Evolutionary conservation across 192 early-diverging fungal species (phyloP).

Genomic region (Coemansia sp.): DNA sequence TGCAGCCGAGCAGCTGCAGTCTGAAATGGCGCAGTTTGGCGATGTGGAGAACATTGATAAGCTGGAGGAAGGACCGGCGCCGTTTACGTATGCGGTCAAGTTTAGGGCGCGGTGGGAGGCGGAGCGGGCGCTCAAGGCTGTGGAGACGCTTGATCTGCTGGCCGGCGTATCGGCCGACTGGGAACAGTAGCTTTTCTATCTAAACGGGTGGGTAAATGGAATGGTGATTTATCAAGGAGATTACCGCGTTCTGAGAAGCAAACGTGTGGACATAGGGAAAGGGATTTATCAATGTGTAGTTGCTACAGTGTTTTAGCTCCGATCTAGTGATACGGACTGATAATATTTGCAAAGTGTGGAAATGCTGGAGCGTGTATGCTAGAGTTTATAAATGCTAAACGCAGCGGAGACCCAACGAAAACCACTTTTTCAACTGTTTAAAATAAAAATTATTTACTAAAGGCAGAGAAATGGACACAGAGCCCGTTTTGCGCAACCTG

Average conservation of each 20-base stretch:
- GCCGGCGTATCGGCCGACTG: slow-evolving; percentile 32
- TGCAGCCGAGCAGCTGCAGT: slow-evolving; percentile 30
- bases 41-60: slow-evolving; percentile 38
- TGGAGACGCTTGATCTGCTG: slow-evolving; percentile 25
- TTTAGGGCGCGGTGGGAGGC: slow-evolving; percentile 47
- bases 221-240: no score
- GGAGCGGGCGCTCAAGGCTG: slow-evolving; percentile 35
- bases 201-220: no score
- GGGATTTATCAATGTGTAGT: not conserved
- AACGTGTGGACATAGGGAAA: not conserved
- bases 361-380: no score
- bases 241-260: not conserved
- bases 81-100: slow-evolving; percentile 40
- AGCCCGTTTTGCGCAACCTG: not conserved
- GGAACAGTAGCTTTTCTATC: slow-evolving; percentile 17
- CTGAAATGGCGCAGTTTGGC: slow-evolving; percentile 48
- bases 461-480: not conserved
- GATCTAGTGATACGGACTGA: not conserved
- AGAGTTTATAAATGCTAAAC: no score
- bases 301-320: not conserved
- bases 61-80: slow-evolving; percentile 15
- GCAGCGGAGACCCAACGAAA: no score
- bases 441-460: not conserved
- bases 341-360: no score
- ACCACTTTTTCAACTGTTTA: no score